These are phyloP conservation scores for Petunia secreta DNA, from an alignment of 257 asterid genomes.

Conservation along the genomic window DNA sequence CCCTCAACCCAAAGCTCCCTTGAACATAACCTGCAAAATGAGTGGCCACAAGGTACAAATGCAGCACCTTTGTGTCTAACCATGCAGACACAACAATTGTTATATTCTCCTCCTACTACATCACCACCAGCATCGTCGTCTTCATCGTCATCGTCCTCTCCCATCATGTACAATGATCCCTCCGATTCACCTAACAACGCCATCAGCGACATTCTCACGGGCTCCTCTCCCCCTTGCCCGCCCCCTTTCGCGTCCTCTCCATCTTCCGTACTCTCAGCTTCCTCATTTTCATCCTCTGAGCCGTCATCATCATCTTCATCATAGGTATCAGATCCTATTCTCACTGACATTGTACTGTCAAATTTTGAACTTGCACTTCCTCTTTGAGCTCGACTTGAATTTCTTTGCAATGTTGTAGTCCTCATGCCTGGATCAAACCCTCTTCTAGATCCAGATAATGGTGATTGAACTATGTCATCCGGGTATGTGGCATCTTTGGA, in stretches of 20 bases:
- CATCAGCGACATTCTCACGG: conserved; percentile 78
- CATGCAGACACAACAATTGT: conserved; percentile 77
- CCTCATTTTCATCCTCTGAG: conserved; percentile 13
- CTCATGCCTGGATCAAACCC: conserved; percentile 1
- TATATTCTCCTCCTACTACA: conserved; percentile 34
- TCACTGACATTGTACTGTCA: not conserved
- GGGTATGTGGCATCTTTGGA: not conserved
- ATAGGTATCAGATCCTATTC: accelerated
- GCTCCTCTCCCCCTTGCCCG: conserved; percentile 25
- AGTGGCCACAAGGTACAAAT: conserved; percentile 88
- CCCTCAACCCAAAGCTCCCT: conserved; percentile 68
- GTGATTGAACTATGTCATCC: not conserved
- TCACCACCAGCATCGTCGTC: conserved; percentile 35
- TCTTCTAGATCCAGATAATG: conserved; percentile 16
- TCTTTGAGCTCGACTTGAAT: conserved; percentile 8
- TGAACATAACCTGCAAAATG: conserved; percentile 84
- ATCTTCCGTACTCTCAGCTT: conserved; percentile 1
- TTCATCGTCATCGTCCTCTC: conserved; percentile 55
- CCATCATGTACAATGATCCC: conserved; percentile 49
- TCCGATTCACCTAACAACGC: conserved; percentile 71
- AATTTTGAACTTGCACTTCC: not conserved
- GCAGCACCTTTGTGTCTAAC: conserved; percentile 88
- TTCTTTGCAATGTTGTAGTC: not conserved
- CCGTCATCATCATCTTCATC: not conserved
- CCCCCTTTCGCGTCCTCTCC: conserved; percentile 14